phyloP scores from a whole-genome alignment of 192 early-diverging fungal species.

The Coemansia sp. region DNA sequence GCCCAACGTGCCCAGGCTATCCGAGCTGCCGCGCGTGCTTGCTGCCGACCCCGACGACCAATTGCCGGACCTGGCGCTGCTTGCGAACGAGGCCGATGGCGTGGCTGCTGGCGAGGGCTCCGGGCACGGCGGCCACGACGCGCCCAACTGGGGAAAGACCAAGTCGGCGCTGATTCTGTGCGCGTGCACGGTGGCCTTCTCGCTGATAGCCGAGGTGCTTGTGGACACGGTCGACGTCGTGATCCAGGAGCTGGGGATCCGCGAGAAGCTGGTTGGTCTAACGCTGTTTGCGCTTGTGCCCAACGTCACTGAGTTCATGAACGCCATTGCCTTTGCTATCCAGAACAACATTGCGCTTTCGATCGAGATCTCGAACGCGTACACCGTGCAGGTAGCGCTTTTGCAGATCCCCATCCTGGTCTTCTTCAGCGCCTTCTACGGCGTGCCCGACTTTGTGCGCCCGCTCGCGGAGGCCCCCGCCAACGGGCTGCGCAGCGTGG shows the following conservation, averaged over 20 bases:
- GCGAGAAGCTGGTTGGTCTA: conserved; percentile 87
- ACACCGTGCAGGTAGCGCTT: conserved; percentile 91
- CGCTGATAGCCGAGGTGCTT: conserved; percentile 89
- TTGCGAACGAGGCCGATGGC: conserved; percentile 34
- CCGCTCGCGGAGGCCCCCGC: neutral
- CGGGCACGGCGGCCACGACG: conserved; percentile 80
- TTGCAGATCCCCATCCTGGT: conserved; percentile 95
- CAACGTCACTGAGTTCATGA: conserved; percentile 93
- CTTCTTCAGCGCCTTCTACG: conserved; percentile 70
- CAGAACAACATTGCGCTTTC: conserved; percentile 80
- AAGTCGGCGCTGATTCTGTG: conserved; percentile 79
- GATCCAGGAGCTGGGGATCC: conserved; percentile 60
- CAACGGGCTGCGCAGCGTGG: conserved; percentile 15
- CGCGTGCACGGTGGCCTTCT: conserved; percentile 77
- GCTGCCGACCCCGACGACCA: conserved; percentile 51
- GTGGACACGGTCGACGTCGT: conserved; percentile 83
- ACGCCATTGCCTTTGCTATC: conserved; percentile 92
- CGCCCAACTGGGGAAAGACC: conserved; percentile 84
- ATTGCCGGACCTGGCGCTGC: conserved; percentile 43
- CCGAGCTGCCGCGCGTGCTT: conserved; percentile 51
- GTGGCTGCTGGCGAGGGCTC: conserved; percentile 63
- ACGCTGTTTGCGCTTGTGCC: conserved; percentile 95
- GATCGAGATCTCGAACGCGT: conserved; percentile 95
- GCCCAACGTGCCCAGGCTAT: conserved; percentile 48
- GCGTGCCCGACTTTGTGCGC: conserved; percentile 44